Conservation (phyloP, 2,329 filamentous ascomycete genomes). For the Rhexocercosporidium sp. region DNA sequence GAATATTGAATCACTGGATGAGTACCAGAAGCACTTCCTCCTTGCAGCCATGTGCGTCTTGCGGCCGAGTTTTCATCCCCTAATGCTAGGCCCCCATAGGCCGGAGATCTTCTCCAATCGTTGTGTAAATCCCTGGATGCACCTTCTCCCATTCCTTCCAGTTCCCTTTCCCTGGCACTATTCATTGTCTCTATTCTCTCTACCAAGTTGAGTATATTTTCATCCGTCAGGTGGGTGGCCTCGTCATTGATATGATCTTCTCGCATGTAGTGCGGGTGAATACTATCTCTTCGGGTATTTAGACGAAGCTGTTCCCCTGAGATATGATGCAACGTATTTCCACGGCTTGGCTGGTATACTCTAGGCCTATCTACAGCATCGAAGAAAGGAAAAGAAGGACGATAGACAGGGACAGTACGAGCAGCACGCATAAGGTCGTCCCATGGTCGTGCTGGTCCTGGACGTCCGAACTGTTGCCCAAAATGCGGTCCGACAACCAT, state of each 20-base stretch:
- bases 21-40: neutral
- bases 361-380: neutral
- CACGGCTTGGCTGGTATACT: no score
- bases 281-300: neutral
- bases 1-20: neutral
- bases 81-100: no score
- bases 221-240: neutral
- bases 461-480: neutral
- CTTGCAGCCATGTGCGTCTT: neutral
- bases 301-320: neutral
- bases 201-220: neutral
- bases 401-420: neutral
- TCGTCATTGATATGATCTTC: neutral
- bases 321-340: neutral
- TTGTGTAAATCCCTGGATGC: neutral
- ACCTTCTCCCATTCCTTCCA: constrained; percentile 1
- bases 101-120: neutral
- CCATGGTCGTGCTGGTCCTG: neutral
- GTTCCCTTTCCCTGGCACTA: neutral
- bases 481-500: neutral
- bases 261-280: neutral
- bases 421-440: neutral
- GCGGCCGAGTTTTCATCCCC: no score
- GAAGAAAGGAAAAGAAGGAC: no score
- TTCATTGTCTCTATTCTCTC: neutral